Evolutionary conservation across 2,329 filamentous ascomycete species (phyloP), one percentile per base, ranked within the genome.

Genomic region (Cadophora sp.): DNA sequence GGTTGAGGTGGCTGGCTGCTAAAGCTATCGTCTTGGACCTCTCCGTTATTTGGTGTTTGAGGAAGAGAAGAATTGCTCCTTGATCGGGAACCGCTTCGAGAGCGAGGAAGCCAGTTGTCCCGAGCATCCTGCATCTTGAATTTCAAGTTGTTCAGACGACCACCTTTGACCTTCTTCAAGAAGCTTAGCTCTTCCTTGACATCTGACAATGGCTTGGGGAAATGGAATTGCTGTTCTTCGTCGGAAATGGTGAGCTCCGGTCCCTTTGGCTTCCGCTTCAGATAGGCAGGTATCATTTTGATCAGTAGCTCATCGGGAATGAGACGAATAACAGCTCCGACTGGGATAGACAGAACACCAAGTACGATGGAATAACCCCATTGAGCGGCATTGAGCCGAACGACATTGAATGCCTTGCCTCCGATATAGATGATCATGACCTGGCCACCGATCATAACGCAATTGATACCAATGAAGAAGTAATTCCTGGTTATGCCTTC

Each of bases 321-420:
- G 29, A 93, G 84, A 59, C 96, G 92, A 68, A 98, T 91, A 37
- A 92, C 82, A 27, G 95, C 84, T 68, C 93, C 96, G 65, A 97
- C 85, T 0, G 94, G 93, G 34, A 98, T 88, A 22, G 95, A 97
- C n/a, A 97, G 80, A 72, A 91, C 83, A 37, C 94, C 94, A 46
- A 97, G 87, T 29, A 96, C 84, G 66, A 99, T 86, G 8, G 94
- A 97, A 73, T 96, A 91, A 8, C 84, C 94, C 96, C 95, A 98
- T 78, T 97, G 91, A 14, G 85, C 81, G n/a, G 86, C 87, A 22
- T 89, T 89, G 73, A 97, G 84, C 9, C 80, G 84, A 0, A 83
- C 81, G 0, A 77, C 69, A 1, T 87, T 87, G 83, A 98, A 97
- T 1, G 94, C 93, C 9, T 83, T 81, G 37, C 93, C 92, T 72